Conservation (phyloP, 176 grass and related monocot genomes). For the Oryza meyeriana region DNA sequence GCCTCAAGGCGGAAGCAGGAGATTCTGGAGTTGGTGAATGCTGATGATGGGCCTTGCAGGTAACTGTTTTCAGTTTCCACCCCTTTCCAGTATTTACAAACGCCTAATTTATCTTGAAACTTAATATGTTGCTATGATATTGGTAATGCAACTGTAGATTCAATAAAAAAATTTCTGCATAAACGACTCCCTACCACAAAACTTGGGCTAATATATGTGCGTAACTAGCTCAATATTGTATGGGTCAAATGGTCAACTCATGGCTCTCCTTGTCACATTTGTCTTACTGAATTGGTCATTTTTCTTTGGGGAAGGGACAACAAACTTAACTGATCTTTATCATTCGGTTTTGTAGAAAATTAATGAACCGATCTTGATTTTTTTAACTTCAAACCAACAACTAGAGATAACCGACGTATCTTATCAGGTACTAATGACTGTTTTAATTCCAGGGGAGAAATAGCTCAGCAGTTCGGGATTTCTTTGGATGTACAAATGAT, state of each 20-base stretch:
- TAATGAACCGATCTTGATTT: not conserved
- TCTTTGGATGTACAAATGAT: constrained; percentile 51
- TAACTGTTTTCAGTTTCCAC: constrained; percentile 13
- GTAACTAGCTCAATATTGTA: not conserved
- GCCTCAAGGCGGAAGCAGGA: constrained; percentile 17
- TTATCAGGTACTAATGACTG: constrained; percentile 14
- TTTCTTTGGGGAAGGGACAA: not conserved
- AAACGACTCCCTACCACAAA: not conserved
- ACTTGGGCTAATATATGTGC: not conserved
- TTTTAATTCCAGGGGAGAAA: constrained; percentile 50
- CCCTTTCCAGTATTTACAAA: not conserved
- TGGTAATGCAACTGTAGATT: not conserved
- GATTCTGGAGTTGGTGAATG: constrained; percentile 34
- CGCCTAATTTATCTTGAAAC: not conserved
- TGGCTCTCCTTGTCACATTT: constrained; percentile 3
- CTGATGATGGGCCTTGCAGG: constrained; percentile 60
- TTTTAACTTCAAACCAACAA: not conserved
- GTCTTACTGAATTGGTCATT: not conserved
- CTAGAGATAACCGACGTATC: not conserved
- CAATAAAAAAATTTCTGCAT: not conserved
- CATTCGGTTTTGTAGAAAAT: not conserved
- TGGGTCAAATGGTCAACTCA: not conserved
- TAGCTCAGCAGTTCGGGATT: constrained; percentile 45
- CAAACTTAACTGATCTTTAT: not conserved
- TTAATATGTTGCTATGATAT: not conserved